Evolutionary conservation across 352 stramenopile genomes (phyloP).

Genomic region (Phytophthora pini): DNA sequence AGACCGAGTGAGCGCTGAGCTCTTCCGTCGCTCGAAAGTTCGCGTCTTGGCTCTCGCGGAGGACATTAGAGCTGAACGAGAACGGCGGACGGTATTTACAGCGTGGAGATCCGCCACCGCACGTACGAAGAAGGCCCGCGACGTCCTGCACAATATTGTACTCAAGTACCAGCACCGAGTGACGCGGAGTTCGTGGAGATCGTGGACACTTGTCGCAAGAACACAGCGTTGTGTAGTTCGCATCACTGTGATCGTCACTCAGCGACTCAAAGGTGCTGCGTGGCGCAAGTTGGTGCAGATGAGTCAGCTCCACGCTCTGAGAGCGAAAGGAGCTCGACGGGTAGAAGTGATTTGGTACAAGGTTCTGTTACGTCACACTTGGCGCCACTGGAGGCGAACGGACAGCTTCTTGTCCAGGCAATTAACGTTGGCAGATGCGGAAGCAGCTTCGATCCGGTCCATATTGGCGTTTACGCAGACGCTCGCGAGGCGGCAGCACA

Average conservation of each 20-base stretch:
- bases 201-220: conserved; percentile 3
- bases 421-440: conserved; percentile 3
- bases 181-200: conserved; percentile 7
- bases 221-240: conserved; percentile 2
- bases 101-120: conserved; percentile 20
- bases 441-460: conserved; percentile 7
- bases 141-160: conserved; percentile 9
- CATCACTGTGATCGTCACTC: not conserved
- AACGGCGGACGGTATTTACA: conserved; percentile 16
- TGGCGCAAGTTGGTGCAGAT: conserved; percentile 24
- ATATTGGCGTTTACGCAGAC: conserved; percentile 20
- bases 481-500: conserved; percentile 17
- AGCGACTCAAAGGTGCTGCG: conserved; percentile 16
- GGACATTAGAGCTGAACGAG: conserved; percentile 12
- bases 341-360: conserved; percentile 21
- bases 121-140: conserved; percentile 11
- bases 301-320: conserved; percentile 4
- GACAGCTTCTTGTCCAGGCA: conserved; percentile 8
- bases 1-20: conserved; percentile 31
- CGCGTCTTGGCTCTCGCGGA: conserved; percentile 22
- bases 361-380: conserved; percentile 23
- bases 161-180: conserved; percentile 10
- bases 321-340: conserved; percentile 9
- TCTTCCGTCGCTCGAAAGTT: conserved; percentile 29
- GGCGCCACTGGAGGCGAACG: conserved; percentile 26